Percentiles rank a stretch among this genome's conserved stretches.
Evolutionary conservation across 768 basidiomycete genomes (phyloP).

Genomic region (Polyporus arcularius): DNA sequence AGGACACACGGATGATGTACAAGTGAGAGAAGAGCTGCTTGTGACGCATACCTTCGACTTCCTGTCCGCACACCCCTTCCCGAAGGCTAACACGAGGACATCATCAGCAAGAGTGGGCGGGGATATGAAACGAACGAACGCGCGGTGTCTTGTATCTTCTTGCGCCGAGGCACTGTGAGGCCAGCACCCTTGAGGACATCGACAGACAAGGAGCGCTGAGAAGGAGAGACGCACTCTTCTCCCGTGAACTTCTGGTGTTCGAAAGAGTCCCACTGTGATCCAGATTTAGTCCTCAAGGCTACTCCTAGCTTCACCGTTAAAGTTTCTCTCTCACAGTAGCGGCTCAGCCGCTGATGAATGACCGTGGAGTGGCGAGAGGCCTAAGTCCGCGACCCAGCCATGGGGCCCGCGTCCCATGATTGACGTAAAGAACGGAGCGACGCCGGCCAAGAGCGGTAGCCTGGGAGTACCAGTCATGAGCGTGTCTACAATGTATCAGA

Average conservation of each 20-base stretch:
- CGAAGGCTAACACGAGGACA: background rate
- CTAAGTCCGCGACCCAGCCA: constrained; percentile 2
- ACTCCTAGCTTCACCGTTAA: background rate
- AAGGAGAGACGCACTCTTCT: constrained; percentile 15
- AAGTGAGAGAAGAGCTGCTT: background rate
- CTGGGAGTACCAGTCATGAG: constrained; percentile 2
- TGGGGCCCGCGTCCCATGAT: constrained; percentile 10
- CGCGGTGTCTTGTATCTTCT: background rate
- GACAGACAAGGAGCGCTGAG: constrained; percentile 1
- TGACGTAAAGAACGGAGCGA: constrained; percentile 19
- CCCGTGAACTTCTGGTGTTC: constrained; percentile 9
- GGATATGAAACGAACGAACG: background rate
- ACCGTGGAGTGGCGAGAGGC: background rate
- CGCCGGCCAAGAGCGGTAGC: constrained; percentile 4
- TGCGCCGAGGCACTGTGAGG: background rate
- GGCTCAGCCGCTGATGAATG: background rate
- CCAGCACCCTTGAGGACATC: background rate
- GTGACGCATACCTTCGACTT: background rate
- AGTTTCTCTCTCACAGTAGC: background rate
- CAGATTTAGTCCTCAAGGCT: background rate
- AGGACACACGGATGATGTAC: background rate
- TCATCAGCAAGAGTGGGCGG: background rate
- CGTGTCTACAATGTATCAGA: constrained; percentile 1
- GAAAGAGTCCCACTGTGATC: background rate
- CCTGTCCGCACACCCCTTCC: background rate